Percentiles rank a stretch among this genome's conserved stretches.
Conservation (phyloP, 768 basidiomycete genomes). For the Boletus pseudo-olivaceus region DNA sequence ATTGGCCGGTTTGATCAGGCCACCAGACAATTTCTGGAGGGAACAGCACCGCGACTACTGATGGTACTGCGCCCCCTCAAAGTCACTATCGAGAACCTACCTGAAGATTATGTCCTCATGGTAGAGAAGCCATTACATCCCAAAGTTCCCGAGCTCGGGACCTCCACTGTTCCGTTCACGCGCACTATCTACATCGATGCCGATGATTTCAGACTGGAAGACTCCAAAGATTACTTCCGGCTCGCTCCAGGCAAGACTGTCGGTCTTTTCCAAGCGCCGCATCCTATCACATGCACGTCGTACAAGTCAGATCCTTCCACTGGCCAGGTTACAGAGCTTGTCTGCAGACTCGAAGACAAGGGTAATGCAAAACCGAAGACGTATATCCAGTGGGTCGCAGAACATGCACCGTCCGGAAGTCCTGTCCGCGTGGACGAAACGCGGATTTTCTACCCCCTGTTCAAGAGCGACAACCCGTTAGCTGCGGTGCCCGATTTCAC, state of each 20-base stretch:
- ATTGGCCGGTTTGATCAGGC: constrained; percentile 85
- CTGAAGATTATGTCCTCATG: constrained; percentile 78
- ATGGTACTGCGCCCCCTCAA: constrained; percentile 91
- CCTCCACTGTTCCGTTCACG: constrained; percentile 79
- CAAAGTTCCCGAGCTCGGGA: constrained; percentile 85
- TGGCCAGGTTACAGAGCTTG: constrained; percentile 74
- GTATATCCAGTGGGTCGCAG: constrained; percentile 96
- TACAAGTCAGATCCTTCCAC: constrained; percentile 72
- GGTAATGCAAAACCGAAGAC: constrained; percentile 81
- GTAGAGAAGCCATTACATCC: constrained; percentile 93
- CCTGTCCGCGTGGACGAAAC: constrained; percentile 87
- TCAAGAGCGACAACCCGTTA: constrained; percentile 89
- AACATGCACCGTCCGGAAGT: constrained; percentile 71
- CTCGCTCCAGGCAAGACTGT: constrained; percentile 97
- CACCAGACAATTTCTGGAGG: constrained; percentile 87
- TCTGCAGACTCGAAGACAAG: constrained; percentile 74
- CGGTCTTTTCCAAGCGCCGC: constrained; percentile 89
- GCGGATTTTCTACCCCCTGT: constrained; percentile 87
- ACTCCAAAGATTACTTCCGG: constrained; percentile 95
- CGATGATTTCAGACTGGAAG: constrained; percentile 89
- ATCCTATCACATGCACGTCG: constrained; percentile 90
- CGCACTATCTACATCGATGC: constrained; percentile 87
- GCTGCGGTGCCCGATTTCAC: constrained; percentile 68
- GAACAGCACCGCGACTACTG: constrained; percentile 79
- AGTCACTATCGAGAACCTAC: constrained; percentile 86